Percentiles rank a stretch among this genome's conserved stretches.
These are phyloP conservation scores for Trichoderma citrinoviride DNA, from an alignment of 2,329 filamentous ascomycete genomes.

Conservation along the genomic window DNA sequence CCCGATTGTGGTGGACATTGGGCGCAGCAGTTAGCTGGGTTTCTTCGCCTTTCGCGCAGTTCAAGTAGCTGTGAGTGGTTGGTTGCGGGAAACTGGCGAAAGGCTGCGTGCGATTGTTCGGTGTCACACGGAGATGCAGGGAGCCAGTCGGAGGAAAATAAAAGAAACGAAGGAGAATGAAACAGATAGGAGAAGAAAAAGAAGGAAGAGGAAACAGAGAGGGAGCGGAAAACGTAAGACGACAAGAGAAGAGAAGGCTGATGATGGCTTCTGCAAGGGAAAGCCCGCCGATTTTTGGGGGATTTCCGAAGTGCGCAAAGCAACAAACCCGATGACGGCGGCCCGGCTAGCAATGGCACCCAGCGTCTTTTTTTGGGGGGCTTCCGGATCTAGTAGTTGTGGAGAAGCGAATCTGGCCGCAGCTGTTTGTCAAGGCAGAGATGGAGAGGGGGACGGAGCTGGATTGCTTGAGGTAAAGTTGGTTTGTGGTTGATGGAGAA, in stretches of 20 bases:
- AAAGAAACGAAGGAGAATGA: not conserved
- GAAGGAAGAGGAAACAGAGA: not conserved
- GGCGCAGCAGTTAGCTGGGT: not conserved
- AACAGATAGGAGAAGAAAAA: not conserved
- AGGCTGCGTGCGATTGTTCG: no score
- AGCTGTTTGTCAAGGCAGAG: not conserved
- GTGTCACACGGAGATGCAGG: not conserved
- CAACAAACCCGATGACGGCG: constrained; percentile 17
- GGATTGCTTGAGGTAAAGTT: no score
- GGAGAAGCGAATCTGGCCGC: not conserved
- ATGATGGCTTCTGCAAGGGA: not conserved
- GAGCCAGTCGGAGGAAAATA: not conserved
- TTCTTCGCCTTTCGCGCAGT: not conserved
- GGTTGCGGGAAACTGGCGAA: no score
- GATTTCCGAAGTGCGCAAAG: not conserved
- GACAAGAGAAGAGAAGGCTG: not conserved
- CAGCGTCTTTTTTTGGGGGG: not conserved
- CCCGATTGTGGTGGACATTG: constrained; percentile 22
- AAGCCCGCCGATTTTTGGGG: not conserved
- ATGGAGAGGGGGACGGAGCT: no score
- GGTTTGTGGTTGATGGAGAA: not conserved
- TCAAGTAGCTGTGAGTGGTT: no score
- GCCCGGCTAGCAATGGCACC: constrained; percentile 15
- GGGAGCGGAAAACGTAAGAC: not conserved
- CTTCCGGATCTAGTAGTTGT: constrained; percentile 1